phyloP scores from a whole-genome alignment of 1,284 basidiomycete genomes.

The Fomitopsis pinicola region DNA sequence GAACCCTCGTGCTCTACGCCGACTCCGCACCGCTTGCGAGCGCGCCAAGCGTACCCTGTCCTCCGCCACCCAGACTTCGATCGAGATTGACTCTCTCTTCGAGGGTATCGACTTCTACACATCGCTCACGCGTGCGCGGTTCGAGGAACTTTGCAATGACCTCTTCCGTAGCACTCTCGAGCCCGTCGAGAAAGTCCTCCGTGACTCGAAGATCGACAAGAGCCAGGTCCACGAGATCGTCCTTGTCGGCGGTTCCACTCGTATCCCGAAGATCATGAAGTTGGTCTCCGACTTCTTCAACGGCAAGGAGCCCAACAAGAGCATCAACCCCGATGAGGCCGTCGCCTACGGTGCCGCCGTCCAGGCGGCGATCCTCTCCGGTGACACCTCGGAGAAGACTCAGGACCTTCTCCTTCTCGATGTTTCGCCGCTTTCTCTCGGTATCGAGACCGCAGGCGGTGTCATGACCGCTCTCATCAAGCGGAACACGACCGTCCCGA shows the following conservation, averaged over 20 bases:
- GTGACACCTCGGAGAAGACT: slow-evolving; percentile 97
- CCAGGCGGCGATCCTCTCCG: slow-evolving; percentile 97
- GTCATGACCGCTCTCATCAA: slow-evolving; percentile 98
- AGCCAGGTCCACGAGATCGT: slow-evolving; percentile 94
- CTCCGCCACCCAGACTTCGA: slow-evolving; percentile 95
- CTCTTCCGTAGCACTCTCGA: slow-evolving; percentile 97
- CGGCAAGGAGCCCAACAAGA: slow-evolving; percentile 94
- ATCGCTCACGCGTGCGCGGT: slow-evolving; percentile 96
- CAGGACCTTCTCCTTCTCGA: slow-evolving; percentile 97
- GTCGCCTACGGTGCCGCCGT: slow-evolving; percentile 99
- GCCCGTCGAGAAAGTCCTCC: slow-evolving; percentile 97
- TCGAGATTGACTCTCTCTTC: slow-evolving; percentile 98
- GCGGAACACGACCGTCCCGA: slow-evolving; percentile 98
- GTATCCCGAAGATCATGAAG: slow-evolving; percentile 98
- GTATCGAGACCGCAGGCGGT: slow-evolving; percentile 99
- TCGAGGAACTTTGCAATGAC: slow-evolving; percentile 98
- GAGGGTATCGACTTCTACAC: slow-evolving; percentile 99
- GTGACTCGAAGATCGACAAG: slow-evolving; percentile 98
- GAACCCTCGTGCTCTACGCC: slow-evolving; percentile 92
- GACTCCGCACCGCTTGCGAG: slow-evolving; percentile 96
- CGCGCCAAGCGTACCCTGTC: slow-evolving; percentile 99
- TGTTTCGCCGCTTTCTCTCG: slow-evolving; percentile 93
- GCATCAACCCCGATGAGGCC: slow-evolving; percentile 99
- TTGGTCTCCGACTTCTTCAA: slow-evolving; percentile 99
- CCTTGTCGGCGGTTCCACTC: slow-evolving; percentile 96